Percentiles rank a stretch among this genome's conserved stretches.
Evolutionary conservation across 306 rosid genomes (phyloP).

Genomic region (Cicer pinnatifidum): DNA sequence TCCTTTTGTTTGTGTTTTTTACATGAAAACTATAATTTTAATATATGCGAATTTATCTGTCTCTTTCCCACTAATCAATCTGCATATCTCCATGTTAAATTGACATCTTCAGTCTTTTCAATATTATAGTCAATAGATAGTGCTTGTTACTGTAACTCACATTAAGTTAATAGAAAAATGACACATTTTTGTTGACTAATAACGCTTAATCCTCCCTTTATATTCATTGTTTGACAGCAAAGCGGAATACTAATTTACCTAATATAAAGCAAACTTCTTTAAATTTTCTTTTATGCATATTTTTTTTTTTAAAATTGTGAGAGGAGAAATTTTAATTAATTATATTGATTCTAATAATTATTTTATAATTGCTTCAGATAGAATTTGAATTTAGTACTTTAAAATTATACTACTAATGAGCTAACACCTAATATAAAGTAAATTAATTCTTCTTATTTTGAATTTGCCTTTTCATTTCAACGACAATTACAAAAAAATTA

Average conservation of each 20-base stretch:
- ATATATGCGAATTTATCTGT: conserved; percentile 45
- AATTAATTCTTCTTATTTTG: conserved; percentile 19
- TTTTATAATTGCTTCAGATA: no score
- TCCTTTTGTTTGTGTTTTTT: conserved; percentile 9
- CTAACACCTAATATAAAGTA: conserved; percentile 48
- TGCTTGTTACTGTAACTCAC: conserved; percentile 42
- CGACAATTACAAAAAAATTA: conserved; percentile 19
- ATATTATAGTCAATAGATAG: conserved; percentile 43
- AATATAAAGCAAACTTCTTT: conserved; percentile 43
- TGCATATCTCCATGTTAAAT: conserved; percentile 40
- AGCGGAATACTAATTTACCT: conserved; percentile 60
- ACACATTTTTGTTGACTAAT: conserved; percentile 51
- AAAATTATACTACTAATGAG: no score
- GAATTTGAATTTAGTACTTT: no score
- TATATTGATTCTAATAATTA: no score
- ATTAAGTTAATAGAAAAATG: conserved; percentile 42
- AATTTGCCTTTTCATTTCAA: conserved; percentile 32
- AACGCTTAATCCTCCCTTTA: conserved; percentile 51
- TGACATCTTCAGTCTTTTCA: conserved; percentile 47
- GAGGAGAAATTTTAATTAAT: no score
- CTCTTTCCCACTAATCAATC: conserved; percentile 49
- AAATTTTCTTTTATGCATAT: no score
- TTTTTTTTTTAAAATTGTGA: no score
- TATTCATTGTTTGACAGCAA: conserved; percentile 53
- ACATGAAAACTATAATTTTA: conserved; percentile 10